A percentile compares a stretch with the other conserved stretches of the same genome.
Conservation (phyloP, 2,329 filamentous ascomycete genomes). For the Apiospora hydei region DNA sequence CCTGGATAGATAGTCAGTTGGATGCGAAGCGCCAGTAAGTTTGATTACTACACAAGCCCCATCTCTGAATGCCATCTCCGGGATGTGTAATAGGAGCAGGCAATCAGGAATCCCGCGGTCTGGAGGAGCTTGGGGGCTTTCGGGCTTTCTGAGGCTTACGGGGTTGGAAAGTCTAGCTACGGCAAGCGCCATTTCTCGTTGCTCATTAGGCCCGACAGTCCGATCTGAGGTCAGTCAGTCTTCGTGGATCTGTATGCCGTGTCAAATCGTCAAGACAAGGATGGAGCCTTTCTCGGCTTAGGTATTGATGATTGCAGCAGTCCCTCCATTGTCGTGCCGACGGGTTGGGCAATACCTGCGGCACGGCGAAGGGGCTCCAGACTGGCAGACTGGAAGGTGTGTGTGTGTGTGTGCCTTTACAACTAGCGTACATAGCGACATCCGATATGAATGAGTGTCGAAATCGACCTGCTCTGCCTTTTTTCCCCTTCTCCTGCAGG, state of each 20-base stretch:
- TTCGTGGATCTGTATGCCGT: background rate
- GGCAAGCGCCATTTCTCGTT: background rate
- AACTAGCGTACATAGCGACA: conserved; percentile 5
- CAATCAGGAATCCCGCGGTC: background rate
- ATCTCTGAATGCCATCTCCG: background rate
- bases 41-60: conserved; percentile 18
- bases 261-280: background rate
- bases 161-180: background rate
- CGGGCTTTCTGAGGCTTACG: background rate
- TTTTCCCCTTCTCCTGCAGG: background rate
- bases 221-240: background rate
- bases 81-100: background rate
- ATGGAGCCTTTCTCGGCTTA: background rate
- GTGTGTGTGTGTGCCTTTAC: background rate
- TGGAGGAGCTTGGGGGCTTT: background rate
- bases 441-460: background rate
- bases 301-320: background rate
- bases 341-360: background rate
- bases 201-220: background rate
- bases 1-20: conserved; percentile 6
- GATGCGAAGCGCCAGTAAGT: conserved; percentile 12
- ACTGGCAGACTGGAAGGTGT: background rate
- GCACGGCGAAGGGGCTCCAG: background rate
- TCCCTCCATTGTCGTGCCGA: conserved; percentile 10
- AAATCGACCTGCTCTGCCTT: background rate